Base-by-base conservation (phyloP, 768 basidiomycete species). In the Lactarius psammicola region DNA sequence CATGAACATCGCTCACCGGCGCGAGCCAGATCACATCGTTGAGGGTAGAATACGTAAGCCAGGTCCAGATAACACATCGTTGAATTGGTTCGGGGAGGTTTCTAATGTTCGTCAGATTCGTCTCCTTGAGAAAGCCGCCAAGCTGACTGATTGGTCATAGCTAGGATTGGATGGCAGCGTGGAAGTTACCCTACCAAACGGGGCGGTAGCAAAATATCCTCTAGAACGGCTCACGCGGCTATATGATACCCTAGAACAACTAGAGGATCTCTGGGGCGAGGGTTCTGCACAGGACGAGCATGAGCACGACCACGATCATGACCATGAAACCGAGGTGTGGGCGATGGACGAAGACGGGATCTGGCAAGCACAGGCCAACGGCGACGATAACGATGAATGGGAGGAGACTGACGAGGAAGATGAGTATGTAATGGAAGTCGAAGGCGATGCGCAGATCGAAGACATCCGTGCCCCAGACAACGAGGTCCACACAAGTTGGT, bases 51-150 rank as follows among this genome's bases (percentile, higher is more conserved):
- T 88, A 18, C 75, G 78, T 60, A 76, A 80, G 60, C 81, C 83
- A 42, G 68, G 68, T 31, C 68, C 67, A 36, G 77, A 75, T 59
- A 81, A 82, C 70, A 72, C 75, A 9, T 74, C 77, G 55, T 73
- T 92, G 28, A 77, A 80, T 54, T 98, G 95, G 95, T 86, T 92
- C 62, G 95, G 95, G 28, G 92, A 96, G 78, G 94, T 97, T 20
- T 84, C 83, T 34, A 84, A 82, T 74, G 94, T 86, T 76, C 58
- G 85, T 75, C 30, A 20, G 7, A 66, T 57, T 10, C 20, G 13
- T n/a, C 18, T 64, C 31, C 40, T 17, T 23, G 34, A 36, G 26
- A 49, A n/a, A 44, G 26, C 26, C 9, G n/a, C 49, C 40, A 56
- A 53, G 44, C 66, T 62, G 33, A 67, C 60, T 54, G 63, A 18